Evolutionary conservation across 352 stramenopile genomes (phyloP).

Genomic region (Phytopythium litorale): DNA sequence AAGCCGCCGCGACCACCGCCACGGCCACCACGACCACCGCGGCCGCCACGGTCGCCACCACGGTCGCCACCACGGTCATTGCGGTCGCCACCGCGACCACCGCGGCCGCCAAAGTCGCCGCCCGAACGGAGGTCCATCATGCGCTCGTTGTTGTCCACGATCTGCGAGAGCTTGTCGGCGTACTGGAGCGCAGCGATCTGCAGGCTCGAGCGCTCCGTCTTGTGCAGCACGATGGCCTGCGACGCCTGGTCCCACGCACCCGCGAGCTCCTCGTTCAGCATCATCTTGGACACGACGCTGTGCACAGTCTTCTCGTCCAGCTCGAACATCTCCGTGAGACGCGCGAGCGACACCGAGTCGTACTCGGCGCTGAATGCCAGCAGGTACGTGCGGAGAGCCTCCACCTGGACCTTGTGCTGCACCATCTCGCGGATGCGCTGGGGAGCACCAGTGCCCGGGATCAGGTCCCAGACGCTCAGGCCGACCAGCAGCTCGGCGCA

Average conservation of each 20-base stretch:
- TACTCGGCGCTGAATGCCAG: slow-evolving; percentile 96
- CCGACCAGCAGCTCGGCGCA: slow-evolving; percentile 84
- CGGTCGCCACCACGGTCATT: slow-evolving; percentile 30
- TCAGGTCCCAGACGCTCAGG: slow-evolving; percentile 95
- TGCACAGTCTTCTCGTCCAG: slow-evolving; percentile 95
- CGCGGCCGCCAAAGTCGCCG: slow-evolving; percentile 67
- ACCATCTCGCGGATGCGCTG: slow-evolving; percentile 91
- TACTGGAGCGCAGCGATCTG: slow-evolving; percentile 96
- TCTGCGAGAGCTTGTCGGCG: slow-evolving; percentile 90
- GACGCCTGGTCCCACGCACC: slow-evolving; percentile 98
- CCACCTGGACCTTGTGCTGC: slow-evolving; percentile 93
- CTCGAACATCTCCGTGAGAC: slow-evolving; percentile 97
- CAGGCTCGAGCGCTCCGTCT: slow-evolving; percentile 92
- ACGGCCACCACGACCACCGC: slow-evolving; percentile 38
- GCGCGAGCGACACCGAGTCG: slow-evolving; percentile 92
- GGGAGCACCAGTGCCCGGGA: slow-evolving; percentile 85
- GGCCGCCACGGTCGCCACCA: slow-evolving; percentile 18
- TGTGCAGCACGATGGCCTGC: slow-evolving; percentile 95
- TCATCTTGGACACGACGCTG: slow-evolving; percentile 99
- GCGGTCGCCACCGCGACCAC: slow-evolving; percentile 25
- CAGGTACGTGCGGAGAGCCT: slow-evolving; percentile 96
- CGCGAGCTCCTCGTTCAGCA: slow-evolving; percentile 98
- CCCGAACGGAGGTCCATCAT: slow-evolving; percentile 82
- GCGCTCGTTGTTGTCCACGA: slow-evolving; percentile 90
- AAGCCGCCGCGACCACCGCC: slow-evolving; percentile 44